Evolutionary conservation across 2,329 filamentous ascomycete genomes (phyloP), one percentile per base, ranked within the genome.

Genomic region (Torrubiella hemipterigena): DNA sequence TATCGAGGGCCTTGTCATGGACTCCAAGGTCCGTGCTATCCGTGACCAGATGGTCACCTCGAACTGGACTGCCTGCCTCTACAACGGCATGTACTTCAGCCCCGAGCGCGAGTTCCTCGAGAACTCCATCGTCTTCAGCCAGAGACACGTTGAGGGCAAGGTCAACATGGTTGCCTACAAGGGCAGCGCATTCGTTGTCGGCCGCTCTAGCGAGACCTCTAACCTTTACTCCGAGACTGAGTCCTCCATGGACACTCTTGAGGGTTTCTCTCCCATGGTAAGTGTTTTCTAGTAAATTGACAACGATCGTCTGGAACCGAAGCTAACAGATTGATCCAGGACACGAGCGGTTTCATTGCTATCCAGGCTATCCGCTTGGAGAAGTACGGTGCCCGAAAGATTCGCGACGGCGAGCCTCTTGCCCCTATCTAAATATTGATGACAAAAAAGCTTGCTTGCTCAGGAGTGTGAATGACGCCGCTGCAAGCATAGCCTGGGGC

Each of bases 311-410:
- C n/a, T n/a, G n/a, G n/a, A n/a, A n/a, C n/a, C 51, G 69, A 38
- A 45, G 71, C 68, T 56, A 64, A 64, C 45, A 77, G 80, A 61
- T 67, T 66, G 39, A 69, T 62, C 42, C 81, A 82, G 77, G 80
- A 85, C 50, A 73, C 74, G 42, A 68, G 48, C 10, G 66, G 66
- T 17, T 77, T 78, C 49, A 75, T 89, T 48, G 67, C 66, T 32
- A 77, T 85, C 44, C 67, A 89, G 48, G 72, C 72, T 40, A 80
- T 81, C 41, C 64, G 72, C 27, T 58, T 80, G 30, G 61, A 74
- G 57, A 77, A 58, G 44, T 53, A 54, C 18, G 49, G 49, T 17
- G 37, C 17, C 17, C 32, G 38, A 28, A 56, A 54, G 49, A 50
- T 50, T 29, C 42, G 44, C 41, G 42, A 54, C 21, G 49, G 49